Conservation (phyloP, 176 grass and related monocot species). For the Carex parvula region DNA sequence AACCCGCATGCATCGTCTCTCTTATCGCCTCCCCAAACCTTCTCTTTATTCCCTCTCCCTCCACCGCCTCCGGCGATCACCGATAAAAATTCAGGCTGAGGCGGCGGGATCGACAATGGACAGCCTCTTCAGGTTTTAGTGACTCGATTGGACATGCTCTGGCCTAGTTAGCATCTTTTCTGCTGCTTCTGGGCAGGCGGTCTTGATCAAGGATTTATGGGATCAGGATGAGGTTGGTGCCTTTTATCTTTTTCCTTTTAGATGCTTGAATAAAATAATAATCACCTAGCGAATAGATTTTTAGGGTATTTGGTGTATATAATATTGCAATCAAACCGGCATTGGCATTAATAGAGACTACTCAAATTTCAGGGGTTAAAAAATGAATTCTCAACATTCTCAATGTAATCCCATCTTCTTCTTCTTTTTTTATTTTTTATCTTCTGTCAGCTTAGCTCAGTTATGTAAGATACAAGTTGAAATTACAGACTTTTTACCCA, state of each 20-base stretch:
- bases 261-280: background rate
- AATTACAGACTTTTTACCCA: background rate
- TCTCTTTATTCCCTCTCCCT: background rate
- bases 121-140: background rate
- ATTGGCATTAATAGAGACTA: background rate
- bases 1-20: background rate
- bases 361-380: background rate
- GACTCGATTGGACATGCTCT: conserved; percentile 37
- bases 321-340: background rate
- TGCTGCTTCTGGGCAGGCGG: conserved; percentile 55
- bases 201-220: conserved; percentile 64
- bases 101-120: conserved; percentile 14
- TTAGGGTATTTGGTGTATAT: background rate
- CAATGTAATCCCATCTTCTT: background rate
- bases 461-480: background rate
- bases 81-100: background rate
- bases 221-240: conserved; percentile 56
- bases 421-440: background rate
- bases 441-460: background rate
- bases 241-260: background rate
- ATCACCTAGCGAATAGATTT: background rate
- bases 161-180: conserved; percentile 45
- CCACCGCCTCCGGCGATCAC: conserved; percentile 16
- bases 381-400: background rate
- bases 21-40: background rate